phyloP scores from a whole-genome alignment of 257 asterid genomes.

The Voacanga thouarsii region DNA sequence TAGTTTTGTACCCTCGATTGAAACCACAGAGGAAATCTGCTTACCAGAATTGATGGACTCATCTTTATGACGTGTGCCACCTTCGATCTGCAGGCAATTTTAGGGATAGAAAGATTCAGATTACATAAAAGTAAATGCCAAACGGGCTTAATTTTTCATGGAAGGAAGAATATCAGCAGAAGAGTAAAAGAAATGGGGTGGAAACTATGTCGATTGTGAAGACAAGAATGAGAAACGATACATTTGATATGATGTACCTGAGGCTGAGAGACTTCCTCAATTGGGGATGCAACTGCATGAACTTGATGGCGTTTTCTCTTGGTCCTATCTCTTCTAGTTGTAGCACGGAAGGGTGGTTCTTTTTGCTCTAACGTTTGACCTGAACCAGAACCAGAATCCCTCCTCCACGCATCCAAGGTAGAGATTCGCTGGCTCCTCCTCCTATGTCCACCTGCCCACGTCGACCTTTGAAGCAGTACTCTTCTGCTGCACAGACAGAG shows the following conservation, averaged over 20 bases:
- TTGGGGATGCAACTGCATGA: constrained; percentile 27
- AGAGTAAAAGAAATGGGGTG: neutral
- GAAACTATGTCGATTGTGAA: neutral
- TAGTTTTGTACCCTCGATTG: neutral
- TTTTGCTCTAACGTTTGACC: neutral
- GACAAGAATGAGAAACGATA: neutral
- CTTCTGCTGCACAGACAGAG: constrained; percentile 15
- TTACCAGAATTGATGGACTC: constrained; percentile 27
- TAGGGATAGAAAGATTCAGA: neutral
- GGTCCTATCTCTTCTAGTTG: constrained; percentile 25
- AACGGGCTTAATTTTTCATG: too few relatives aligned
- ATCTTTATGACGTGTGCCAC: constrained; percentile 22
- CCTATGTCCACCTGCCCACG: constrained; percentile 33
- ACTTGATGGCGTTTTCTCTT: constrained; percentile 40
- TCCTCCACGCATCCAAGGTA: constrained; percentile 37
- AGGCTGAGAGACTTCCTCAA: constrained; percentile 33
- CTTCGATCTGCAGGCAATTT: constrained; percentile 36
- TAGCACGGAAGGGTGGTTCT: constrained; percentile 8
- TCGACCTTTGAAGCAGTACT: neutral
- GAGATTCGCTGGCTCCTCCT: constrained; percentile 58
- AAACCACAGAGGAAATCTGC: neutral
- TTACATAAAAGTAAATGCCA: neutral
- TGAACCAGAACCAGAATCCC: constrained; percentile 2
- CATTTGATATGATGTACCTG: too few relatives aligned
- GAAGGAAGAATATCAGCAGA: too few relatives aligned